Percentiles rank a stretch among this genome's conserved stretches.
These are phyloP conservation scores for Diospyros kaki DNA, from an alignment of 148 eudicot genomes.

Conservation along the genomic window DNA sequence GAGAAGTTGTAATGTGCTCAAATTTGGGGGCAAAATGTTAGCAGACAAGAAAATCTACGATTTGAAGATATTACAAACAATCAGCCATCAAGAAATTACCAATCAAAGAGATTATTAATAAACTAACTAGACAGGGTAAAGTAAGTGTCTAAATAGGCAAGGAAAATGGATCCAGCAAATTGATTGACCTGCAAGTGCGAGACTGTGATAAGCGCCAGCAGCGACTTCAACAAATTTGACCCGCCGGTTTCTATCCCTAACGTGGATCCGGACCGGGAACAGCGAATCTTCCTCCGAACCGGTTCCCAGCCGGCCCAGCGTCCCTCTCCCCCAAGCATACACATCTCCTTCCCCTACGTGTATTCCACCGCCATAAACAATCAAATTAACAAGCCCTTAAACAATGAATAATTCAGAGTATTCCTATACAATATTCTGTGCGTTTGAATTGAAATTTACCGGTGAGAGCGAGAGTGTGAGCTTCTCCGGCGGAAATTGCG, in stretches of 20 bases:
- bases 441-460: constrained; percentile 17
- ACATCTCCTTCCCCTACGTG: constrained; percentile 59
- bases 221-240: constrained; percentile 49
- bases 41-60: too few relatives aligned
- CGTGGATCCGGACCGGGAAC: constrained; percentile 40
- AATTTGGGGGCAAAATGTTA: too few relatives aligned
- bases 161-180: neutral
- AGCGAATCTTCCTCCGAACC: constrained; percentile 55
- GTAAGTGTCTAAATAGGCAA: neutral
- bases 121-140: neutral
- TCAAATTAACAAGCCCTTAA: too few relatives aligned
- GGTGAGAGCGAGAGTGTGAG: constrained; percentile 77
- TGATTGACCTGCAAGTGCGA: constrained; percentile 70
- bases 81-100: too few relatives aligned
- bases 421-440: neutral
- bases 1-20: too few relatives aligned
- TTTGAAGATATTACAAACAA: too few relatives aligned
- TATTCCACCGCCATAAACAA: neutral
- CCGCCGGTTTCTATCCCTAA: constrained; percentile 11
- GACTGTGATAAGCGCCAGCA: constrained; percentile 87
- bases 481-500: constrained; percentile 71
- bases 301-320: constrained; percentile 71
- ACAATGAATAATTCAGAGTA: too few relatives aligned
- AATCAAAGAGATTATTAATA: too few relatives aligned
- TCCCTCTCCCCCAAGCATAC: constrained; percentile 87